Percentiles rank a stretch among this genome's conserved stretches.
These are phyloP conservation scores for Septoria linicola DNA, from an alignment of 2,329 filamentous ascomycete species.

Conservation along the genomic window DNA sequence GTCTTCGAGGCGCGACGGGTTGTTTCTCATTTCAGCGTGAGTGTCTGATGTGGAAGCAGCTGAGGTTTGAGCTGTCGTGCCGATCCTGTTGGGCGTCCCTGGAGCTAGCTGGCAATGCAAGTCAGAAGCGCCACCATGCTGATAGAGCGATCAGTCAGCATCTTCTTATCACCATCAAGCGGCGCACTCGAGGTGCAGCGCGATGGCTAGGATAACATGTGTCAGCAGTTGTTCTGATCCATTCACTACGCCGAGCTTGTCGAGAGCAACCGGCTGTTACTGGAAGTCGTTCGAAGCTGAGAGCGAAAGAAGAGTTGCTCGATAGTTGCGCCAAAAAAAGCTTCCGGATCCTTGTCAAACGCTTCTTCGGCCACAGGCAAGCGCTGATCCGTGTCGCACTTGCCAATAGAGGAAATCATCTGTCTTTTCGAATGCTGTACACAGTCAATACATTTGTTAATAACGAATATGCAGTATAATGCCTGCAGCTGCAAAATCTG, in stretches of 20 bases:
- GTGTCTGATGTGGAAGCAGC: neutral
- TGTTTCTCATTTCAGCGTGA: neutral
- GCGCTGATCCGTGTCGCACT: no score
- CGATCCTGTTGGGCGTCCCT: neutral
- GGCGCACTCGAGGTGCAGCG: no score
- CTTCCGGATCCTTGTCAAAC: neutral
- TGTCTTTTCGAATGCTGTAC: no score
- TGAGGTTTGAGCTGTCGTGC: neutral
- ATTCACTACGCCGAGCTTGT: neutral
- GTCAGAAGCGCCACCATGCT: neutral
- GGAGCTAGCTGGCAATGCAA: neutral
- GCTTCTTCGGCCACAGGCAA: no score
- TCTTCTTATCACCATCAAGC: neutral
- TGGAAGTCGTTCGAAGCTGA: no score
- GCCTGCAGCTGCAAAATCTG: conserved; percentile 1
- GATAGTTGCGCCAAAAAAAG: neutral
- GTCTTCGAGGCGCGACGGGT: no score
- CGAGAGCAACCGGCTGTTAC: no score
- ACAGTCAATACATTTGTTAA: no score
- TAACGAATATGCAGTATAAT: no score
- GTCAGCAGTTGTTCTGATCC: neutral
- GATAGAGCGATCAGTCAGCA: neutral
- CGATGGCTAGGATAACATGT: no score
- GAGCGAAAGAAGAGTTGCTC: no score
- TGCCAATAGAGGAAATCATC: no score